Conservation (phyloP, 306 rosid species). For the Gastrolobium bilobum region DNA sequence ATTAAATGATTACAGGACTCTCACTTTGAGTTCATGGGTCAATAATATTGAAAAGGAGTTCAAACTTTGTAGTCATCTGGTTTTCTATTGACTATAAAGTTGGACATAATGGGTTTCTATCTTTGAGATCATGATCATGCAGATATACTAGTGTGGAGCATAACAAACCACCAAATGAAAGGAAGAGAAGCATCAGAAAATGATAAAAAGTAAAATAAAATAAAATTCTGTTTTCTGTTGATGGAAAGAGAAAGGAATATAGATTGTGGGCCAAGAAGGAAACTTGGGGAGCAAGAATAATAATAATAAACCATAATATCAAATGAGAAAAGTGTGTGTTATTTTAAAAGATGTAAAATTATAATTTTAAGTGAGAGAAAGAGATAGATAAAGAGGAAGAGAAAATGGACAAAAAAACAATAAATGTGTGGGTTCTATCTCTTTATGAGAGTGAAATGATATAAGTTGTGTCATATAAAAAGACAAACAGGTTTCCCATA, state of each 20-base stretch:
- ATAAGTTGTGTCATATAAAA: too few relatives aligned
- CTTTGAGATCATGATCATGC: slow-evolving; percentile 7
- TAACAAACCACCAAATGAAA: slow-evolving; percentile 33
- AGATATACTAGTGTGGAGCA: slow-evolving; percentile 39
- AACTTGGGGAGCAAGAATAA: not conserved
- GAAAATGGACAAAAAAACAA: too few relatives aligned
- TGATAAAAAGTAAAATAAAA: not conserved
- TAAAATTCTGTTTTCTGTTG: not conserved
- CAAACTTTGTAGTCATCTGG: not conserved
- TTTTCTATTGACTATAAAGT: slow-evolving; percentile 19
- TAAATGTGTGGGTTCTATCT: too few relatives aligned
- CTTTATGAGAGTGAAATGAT: too few relatives aligned
- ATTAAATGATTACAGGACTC: too few relatives aligned
- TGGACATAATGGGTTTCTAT: not conserved
- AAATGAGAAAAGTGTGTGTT: too few relatives aligned
- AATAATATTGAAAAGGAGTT: not conserved
- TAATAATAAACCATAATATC: not conserved
- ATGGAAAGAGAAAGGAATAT: not conserved
- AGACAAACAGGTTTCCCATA: too few relatives aligned
- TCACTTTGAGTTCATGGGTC: not conserved
- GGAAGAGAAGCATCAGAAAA: not conserved
- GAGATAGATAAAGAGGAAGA: too few relatives aligned
- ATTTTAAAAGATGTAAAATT: too few relatives aligned
- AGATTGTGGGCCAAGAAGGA: slow-evolving; percentile 11
- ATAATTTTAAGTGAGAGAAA: too few relatives aligned